These are phyloP conservation scores for Neofusicoccum laricinum DNA, from an alignment of 2,329 filamentous ascomycete species.

Conservation along the genomic window DNA sequence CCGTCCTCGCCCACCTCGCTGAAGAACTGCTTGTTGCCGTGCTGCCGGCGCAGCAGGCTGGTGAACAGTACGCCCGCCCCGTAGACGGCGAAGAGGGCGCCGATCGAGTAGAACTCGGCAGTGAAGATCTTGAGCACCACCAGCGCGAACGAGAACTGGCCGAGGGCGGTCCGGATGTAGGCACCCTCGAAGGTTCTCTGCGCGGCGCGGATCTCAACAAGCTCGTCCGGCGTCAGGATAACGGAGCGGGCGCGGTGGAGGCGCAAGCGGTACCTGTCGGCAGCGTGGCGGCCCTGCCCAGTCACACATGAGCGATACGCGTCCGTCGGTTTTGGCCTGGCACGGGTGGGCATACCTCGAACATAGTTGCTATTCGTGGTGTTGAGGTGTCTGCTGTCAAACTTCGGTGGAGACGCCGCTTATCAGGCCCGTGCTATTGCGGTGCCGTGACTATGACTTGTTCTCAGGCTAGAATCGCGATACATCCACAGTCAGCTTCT, in stretches of 20 bases:
- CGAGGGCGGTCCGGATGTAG: constrained; percentile 90
- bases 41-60: constrained; percentile 79
- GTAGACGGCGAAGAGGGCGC: constrained; percentile 92
- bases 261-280: constrained; percentile 73
- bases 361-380: constrained; percentile 18
- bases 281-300: constrained; percentile 56
- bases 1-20: constrained; percentile 60
- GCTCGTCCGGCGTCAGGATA: constrained; percentile 75
- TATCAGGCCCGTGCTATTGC: background rate
- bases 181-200: constrained; percentile 97
- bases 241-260: constrained; percentile 82
- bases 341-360: constrained; percentile 19
- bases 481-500: constrained; percentile 2
- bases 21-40: constrained; percentile 95
- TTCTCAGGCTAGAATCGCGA: constrained; percentile 10
- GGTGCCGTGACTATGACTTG: constrained; percentile 5
- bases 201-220: constrained; percentile 90
- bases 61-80: constrained; percentile 81
- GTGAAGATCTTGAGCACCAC: constrained; percentile 97
- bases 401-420: constrained; percentile 7
- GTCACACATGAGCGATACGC: constrained; percentile 4
- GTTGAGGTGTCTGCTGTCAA: constrained; percentile 6
- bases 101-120: constrained; percentile 91
- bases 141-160: constrained; percentile 92
- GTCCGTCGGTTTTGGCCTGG: background rate